phyloP scores from a whole-genome alignment of 1,139 yeast species.

The Candida anutae region DNA sequence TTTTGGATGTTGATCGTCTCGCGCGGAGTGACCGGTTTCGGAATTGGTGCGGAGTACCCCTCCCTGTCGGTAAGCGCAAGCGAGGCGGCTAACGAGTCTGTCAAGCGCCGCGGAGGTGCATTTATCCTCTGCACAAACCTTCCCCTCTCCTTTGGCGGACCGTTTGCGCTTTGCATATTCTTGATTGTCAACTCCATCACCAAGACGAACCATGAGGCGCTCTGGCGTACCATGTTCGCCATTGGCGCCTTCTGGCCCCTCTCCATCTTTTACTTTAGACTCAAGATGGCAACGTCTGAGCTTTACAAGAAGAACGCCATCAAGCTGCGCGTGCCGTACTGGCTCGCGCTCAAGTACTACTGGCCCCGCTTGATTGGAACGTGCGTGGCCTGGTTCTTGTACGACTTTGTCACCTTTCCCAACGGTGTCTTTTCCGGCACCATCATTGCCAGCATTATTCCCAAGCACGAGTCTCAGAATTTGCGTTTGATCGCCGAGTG shows the following conservation, averaged over 20 bases:
- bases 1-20: slow-evolving; percentile 69
- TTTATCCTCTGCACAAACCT: slow-evolving; percentile 63
- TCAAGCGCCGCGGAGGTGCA: slow-evolving; percentile 54
- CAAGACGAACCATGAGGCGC: slow-evolving; percentile 41
- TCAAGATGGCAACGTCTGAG: slow-evolving; percentile 61
- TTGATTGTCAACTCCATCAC: slow-evolving; percentile 59
- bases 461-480: slow-evolving; percentile 20
- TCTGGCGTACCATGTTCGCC: slow-evolving; percentile 74
- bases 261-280: slow-evolving; percentile 62
- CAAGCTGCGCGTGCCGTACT: slow-evolving; percentile 43
- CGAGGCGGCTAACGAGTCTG: slow-evolving; percentile 63
- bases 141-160: slow-evolving; percentile 70
- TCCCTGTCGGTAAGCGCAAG: slow-evolving; percentile 63
- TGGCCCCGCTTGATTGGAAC: slow-evolving; percentile 51
- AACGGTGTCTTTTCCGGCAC: slow-evolving; percentile 52
- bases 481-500: slow-evolving; percentile 47
- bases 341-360: slow-evolving; percentile 44
- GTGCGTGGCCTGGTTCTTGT: slow-evolving; percentile 55
- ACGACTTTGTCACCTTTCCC: slow-evolving; percentile 60
- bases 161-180: slow-evolving; percentile 62
- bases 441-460: slow-evolving; percentile 42
- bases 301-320: slow-evolving; percentile 49
- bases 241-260: slow-evolving; percentile 72
- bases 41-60: slow-evolving; percentile 75
- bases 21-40: slow-evolving; percentile 66